Evolutionary conservation across 1,284 basidiomycete genomes (phyloP), one percentile per base, ranked within the genome.

Genomic region (Boletus hoseneyae): DNA sequence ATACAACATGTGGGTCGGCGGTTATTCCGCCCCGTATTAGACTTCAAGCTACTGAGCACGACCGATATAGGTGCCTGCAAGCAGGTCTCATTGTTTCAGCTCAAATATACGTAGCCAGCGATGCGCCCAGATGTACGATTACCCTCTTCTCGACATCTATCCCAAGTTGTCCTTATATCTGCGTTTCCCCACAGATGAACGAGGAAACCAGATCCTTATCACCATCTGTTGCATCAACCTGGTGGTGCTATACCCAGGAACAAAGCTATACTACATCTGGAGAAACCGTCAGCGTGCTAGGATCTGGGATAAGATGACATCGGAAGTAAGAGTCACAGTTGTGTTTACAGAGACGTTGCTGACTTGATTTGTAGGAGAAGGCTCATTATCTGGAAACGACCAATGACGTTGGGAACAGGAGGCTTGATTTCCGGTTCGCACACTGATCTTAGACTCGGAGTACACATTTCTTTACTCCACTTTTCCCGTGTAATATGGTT

Each of bases 221-320:
- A 62, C 56, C 18, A 76, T 81, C 40, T 70, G 69, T 51, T 58
- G 61, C 23, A 63, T 79, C 59, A 80, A 80, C 56, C 50, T 78
- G 21, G 6, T 70, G 18, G 57, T 79, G 36, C 50, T 80, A 45
- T 80, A 80, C 53, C 78, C 78, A 13, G 67, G 64, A 9, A 77
- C 76, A n/a, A 77, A 79, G 52, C 50, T 62, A 10, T 80, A 77
- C 55, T 81, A 80, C 48, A 56, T 73, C 21, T 78, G 73, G 75
- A 68, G 75, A 6, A 80, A 81, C 54, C 65, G 65, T 27, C 73
- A 75, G 57, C 70, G 72, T 19, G 75, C 70, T 7, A 72, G 64
- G 52, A 66, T 75, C 2, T 82, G 79, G 79, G 67, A 76, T 56
- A 68, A 69, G 0, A 79, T 79, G 78, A 75, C 71, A 1, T 56